Evolutionary conservation across 805 yeast genomes (phyloP), one percentile per base, ranked within the genome.

Genomic region (Pichia thaimueangensis): DNA sequence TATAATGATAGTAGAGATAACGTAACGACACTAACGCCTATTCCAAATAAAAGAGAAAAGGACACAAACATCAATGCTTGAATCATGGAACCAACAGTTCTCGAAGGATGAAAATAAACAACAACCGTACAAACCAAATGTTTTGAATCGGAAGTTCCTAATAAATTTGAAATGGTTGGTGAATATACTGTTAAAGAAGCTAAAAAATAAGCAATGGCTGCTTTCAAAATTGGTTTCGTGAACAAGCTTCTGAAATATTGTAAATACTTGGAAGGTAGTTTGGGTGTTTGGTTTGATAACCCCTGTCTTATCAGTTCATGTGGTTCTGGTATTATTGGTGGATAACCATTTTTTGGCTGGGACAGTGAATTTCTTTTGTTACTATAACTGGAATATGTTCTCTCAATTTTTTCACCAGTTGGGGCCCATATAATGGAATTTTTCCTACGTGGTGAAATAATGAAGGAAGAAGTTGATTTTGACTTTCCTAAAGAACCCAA

Each of bases 71-170:
- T 56, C 15, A 82, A 58, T 11, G 88, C 79, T 55, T 86, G 87
- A 46, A 78, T 73, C 91, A 86, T 86, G 16, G 86, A 76, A 0
- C 95, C 95, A 43, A 76, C 74, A 0, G 93, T 73, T 37, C 95
- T 61, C 2, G 89, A 74, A 0, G 95, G 87, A 55, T 86, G 93
- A 66, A 86, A 86, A 59, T 86, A 86, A 2, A 86, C 93, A 1
- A 86, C 82, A 9, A 82, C 82, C 0, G 95, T 86, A 30, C 94
- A 87, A 3, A 82, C 79, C 49, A 84, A 73, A 64, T 86, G 95
- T 57, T 86, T 86, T 10, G 83, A 77, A 60, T 83, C 89, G 21
- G 84, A 70, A 28, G 63, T 57, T 0, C 94, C 94, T 33, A 84
- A 56, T 2, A 77, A 46, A 15, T 59, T 52, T 10, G 79, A 69